A percentile compares a stretch with the other conserved stretches of the same genome.
phyloP scores from a whole-genome alignment of 2,329 filamentous ascomycete genomes.

The Purpureocillium takamizusanense region DNA sequence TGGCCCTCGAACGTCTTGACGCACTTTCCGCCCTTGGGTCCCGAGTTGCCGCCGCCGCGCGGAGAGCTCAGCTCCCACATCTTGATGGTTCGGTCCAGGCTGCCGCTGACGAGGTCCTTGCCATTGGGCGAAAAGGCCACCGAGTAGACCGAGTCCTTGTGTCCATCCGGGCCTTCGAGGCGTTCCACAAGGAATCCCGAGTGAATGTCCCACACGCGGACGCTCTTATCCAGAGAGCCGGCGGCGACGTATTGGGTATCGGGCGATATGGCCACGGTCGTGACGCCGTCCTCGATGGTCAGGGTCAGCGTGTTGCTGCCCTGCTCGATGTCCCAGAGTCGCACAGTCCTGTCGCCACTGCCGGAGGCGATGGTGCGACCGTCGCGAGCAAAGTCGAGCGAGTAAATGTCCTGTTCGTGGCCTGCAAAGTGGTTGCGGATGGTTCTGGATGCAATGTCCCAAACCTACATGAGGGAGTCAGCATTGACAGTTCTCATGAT shows the following conservation, averaged over 20 bases:
- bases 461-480: conserved; percentile 54
- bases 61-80: conserved; percentile 90
- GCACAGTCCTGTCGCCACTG: conserved; percentile 87
- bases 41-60: conserved; percentile 56
- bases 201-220: conserved; percentile 90
- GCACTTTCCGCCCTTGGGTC: conserved; percentile 80
- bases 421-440: conserved; percentile 94
- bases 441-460: conserved; percentile 77
- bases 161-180: conserved; percentile 84
- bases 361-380: conserved; percentile 92
- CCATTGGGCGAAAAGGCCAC: conserved; percentile 94
- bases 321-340: conserved; percentile 90
- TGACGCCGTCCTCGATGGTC: conserved; percentile 93
- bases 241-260: conserved; percentile 92
- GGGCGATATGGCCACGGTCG: conserved; percentile 93
- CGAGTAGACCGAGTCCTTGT: conserved; percentile 94
- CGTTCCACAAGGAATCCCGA: conserved; percentile 82
- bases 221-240: conserved; percentile 93
- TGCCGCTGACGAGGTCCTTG: conserved; percentile 86
- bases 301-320: conserved; percentile 76
- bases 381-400: conserved; percentile 87
- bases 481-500: conserved; percentile 2
- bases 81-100: conserved; percentile 96
- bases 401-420: conserved; percentile 98
- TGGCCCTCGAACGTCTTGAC: conserved; percentile 96